A percentile compares a stretch with the other conserved stretches of the same genome.
phyloP scores from a whole-genome alignment of 176 grass and related monocot genomes.

The Zea luxurians region DNA sequence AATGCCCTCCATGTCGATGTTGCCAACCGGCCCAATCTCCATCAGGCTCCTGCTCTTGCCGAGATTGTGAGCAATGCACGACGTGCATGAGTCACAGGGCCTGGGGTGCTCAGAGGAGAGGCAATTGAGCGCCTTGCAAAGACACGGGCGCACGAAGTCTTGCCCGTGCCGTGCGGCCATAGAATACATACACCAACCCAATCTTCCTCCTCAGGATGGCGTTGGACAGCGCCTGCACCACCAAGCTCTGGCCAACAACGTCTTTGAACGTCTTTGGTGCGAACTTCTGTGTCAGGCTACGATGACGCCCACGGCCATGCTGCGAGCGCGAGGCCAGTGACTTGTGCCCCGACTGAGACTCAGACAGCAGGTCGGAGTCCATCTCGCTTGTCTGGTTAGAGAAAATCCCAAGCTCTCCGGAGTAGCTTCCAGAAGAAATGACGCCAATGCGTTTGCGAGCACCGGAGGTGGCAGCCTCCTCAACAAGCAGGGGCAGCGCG shows the following conservation, averaged over 20 bases:
- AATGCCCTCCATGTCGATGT: slow-evolving; percentile 63
- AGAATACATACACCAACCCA: slow-evolving; percentile 70
- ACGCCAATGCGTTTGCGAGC: slow-evolving; percentile 30
- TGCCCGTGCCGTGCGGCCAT: slow-evolving; percentile 89
- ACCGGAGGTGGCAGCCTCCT: slow-evolving; percentile 33
- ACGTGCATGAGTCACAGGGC: slow-evolving; percentile 69
- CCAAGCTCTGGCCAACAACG: slow-evolving; percentile 77
- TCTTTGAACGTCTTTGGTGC: slow-evolving; percentile 77
- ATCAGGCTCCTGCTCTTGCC: slow-evolving; percentile 69
- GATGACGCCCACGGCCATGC: slow-evolving; percentile 53
- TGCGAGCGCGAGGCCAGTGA: slow-evolving; percentile 31
- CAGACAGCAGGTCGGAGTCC: slow-evolving; percentile 68
- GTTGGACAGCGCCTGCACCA: slow-evolving; percentile 86
- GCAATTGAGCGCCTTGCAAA: slow-evolving; percentile 92
- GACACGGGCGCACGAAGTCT: slow-evolving; percentile 75
- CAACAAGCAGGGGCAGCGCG: slow-evolving; percentile 61
- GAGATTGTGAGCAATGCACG: slow-evolving; percentile 74
- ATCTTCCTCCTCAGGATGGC: slow-evolving; percentile 67
- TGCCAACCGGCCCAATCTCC: slow-evolving; percentile 85
- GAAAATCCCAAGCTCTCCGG: slow-evolving; percentile 79
- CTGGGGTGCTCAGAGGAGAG: slow-evolving; percentile 52
- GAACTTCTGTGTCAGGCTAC: slow-evolving; percentile 83
- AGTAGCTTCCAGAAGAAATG: slow-evolving; percentile 50
- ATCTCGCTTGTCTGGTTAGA: slow-evolving; percentile 63
- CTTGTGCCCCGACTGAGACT: slow-evolving; percentile 41